Evolutionary conservation across 176 grass and related monocot species (phyloP).

Genomic region (Oryza punctata): DNA sequence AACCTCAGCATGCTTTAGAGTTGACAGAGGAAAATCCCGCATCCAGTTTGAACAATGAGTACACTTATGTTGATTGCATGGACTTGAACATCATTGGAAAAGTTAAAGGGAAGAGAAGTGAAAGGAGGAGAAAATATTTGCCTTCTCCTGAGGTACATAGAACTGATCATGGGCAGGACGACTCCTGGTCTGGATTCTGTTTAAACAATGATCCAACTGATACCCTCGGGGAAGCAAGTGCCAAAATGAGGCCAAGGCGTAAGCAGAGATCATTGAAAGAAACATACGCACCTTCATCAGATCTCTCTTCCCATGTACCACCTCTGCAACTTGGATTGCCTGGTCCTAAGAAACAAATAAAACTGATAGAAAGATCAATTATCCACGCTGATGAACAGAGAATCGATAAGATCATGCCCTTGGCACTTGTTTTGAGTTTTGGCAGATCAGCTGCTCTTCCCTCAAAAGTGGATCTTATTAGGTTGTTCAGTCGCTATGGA

Average conservation of each 20-base stretch:
- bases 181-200: slow-evolving; percentile 63
- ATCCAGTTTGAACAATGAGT: slow-evolving; percentile 22
- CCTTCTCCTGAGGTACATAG: slow-evolving; percentile 13
- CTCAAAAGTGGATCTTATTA: slow-evolving; percentile 63
- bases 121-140: slow-evolving; percentile 14
- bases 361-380: slow-evolving; percentile 55
- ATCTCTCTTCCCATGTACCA: slow-evolving; percentile 8
- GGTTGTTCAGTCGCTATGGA: slow-evolving; percentile 66
- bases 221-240: slow-evolving; percentile 6
- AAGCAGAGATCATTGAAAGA: slow-evolving; percentile 36
- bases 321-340: slow-evolving; percentile 25
- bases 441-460: slow-evolving; percentile 51
- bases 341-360: slow-evolving; percentile 26
- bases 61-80: not conserved
- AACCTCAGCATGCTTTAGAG: slow-evolving; percentile 36
- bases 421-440: slow-evolving; percentile 64
- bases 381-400: slow-evolving; percentile 59
- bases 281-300: not conserved
- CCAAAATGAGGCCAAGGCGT: slow-evolving; percentile 12
- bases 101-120: slow-evolving; percentile 33
- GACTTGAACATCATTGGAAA: slow-evolving; percentile 30
- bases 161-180: slow-evolving; percentile 66
- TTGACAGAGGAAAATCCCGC: slow-evolving; percentile 2
- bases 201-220: slow-evolving; percentile 7
- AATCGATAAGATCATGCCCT: slow-evolving; percentile 55